These are phyloP conservation scores for Sporothrix mexicana DNA, from an alignment of 2,329 filamentous ascomycete species.

Conservation along the genomic window DNA sequence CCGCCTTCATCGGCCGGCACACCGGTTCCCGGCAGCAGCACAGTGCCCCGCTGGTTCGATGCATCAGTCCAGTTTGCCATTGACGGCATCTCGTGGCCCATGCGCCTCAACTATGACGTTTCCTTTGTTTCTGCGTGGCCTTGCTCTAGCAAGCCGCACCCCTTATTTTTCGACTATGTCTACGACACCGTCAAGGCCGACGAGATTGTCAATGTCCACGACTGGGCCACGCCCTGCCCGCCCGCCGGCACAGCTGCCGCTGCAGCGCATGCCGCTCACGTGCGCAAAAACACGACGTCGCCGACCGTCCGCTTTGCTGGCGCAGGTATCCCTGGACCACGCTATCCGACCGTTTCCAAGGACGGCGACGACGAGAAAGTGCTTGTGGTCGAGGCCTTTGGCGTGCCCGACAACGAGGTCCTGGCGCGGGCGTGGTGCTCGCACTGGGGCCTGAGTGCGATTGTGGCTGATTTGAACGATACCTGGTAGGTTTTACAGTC, in stretches of 20 bases:
- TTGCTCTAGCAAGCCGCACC: conserved; percentile 67
- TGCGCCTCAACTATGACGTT: conserved; percentile 68
- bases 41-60: conserved; percentile 57
- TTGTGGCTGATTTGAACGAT: conserved; percentile 70
- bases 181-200: conserved; percentile 66
- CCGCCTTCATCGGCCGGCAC: conserved; percentile 25
- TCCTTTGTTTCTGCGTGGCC: conserved; percentile 70
- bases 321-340: conserved; percentile 33
- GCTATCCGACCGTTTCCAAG: conserved; percentile 36
- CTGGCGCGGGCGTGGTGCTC: conserved; percentile 78
- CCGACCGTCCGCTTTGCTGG: conserved; percentile 36
- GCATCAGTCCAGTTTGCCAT: conserved; percentile 69
- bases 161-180: conserved; percentile 74
- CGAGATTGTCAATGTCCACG: conserved; percentile 66
- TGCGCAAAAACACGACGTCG: conserved; percentile 37
- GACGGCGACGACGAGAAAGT: conserved; percentile 67
- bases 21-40: conserved; percentile 12
- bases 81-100: conserved; percentile 66
- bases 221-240: conserved; percentile 64
- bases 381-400: conserved; percentile 74
- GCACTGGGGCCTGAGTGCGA: conserved; percentile 73
- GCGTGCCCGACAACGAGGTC: conserved; percentile 76
- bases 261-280: conserved; percentile 29
- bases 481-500: conserved; percentile 66
- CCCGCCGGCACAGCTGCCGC: conserved; percentile 28